Conservation (phyloP, 495 filamentous ascomycete genomes). For the Penicillium goetzii region DNA sequence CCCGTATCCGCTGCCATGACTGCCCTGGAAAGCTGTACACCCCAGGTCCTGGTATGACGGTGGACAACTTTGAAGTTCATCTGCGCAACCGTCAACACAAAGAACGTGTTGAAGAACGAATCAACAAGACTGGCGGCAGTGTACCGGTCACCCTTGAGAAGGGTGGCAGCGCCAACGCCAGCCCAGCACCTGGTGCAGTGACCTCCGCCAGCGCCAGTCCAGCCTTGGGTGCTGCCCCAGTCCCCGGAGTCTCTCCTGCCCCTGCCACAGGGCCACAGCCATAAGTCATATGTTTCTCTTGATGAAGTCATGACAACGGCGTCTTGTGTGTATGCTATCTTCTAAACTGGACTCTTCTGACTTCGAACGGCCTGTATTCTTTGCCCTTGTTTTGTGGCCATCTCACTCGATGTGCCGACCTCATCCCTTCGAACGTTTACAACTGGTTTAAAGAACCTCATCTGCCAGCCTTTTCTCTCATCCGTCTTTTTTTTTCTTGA, state of each 20-base stretch:
- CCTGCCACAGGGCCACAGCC: slow-evolving; percentile 21
- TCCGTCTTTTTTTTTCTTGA: slow-evolving; percentile 17
- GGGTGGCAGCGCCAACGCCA: slow-evolving; percentile 26
- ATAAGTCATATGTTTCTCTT: slow-evolving; percentile 21
- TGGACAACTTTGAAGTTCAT: slow-evolving; percentile 89
- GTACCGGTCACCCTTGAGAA: slow-evolving; percentile 8
- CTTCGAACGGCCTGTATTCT: slow-evolving; percentile 24
- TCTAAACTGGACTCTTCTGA: slow-evolving; percentile 5
- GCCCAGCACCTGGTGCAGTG: slow-evolving; percentile 27
- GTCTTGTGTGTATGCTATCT: slow-evolving; percentile 21
- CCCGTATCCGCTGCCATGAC: slow-evolving; percentile 85
- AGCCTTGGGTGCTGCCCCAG: slow-evolving; percentile 16
- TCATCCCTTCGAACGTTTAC: not conserved
- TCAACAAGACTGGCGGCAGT: slow-evolving; percentile 29
- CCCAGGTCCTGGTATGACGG: slow-evolving; percentile 77
- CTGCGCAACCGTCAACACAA: slow-evolving; percentile 79
- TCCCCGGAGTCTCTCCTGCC: slow-evolving; percentile 22
- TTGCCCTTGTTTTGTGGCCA: slow-evolving; percentile 12
- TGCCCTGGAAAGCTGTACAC: slow-evolving; percentile 95
- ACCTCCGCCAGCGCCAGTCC: slow-evolving; percentile 26
- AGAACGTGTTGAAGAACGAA: slow-evolving; percentile 67
- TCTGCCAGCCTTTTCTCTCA: slow-evolving; percentile 17
- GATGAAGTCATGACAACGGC: slow-evolving; percentile 32
- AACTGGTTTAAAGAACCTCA: slow-evolving; percentile 9
- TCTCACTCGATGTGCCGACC: slow-evolving; percentile 4